Base-by-base conservation (phyloP, 768 basidiomycete genomes). In the Omphalotus guepiniiformis region DNA sequence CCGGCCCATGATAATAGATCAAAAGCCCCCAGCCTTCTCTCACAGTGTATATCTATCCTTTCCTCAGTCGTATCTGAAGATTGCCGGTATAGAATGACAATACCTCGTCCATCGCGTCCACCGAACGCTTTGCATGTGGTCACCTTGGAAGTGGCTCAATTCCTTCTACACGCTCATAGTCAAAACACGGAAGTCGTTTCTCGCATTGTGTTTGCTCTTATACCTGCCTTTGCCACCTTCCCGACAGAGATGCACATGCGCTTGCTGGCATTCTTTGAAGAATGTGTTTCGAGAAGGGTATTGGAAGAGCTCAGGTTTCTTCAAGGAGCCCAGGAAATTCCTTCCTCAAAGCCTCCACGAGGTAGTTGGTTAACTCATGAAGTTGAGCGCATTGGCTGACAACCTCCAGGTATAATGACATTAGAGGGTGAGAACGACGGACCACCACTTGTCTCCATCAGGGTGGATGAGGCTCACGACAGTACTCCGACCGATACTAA, bases 181-280 rank as follows among this genome's bases (percentile, higher is more conserved):
- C 68, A 73, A 48, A 74, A 78, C 41, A 71, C 79, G 3, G 64
- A 70, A 32, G 66, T 80, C 18, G 63, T 80, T 37, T 77, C 81
- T 4, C 74, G 76, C 36, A 76, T 91, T 43, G 82, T 78, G 1
- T 76, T 82, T 45, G 81, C 83, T 13, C 64, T 90, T 45, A 74
- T 91, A n/a, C 86, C 85, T 5, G 84, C 85, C 0, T 84, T 93
- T 53, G 69, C 73, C 26, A 81, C 84, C 21, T 91, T 91, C 65
- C 71, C 63, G 4, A 58, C 63, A 15, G 77, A 74, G 51, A 85
- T 89, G 81, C 71, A 80, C 49, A 64, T 72, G 13, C 73, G 83
- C 7, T 63, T 92, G 6, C 67, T 90, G 35, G 64, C 66, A 2
- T 88, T 90, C 63, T 87, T 88, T 51, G 83, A 89, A 51, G 74